Percentiles rank a stretch among this genome's conserved stretches.
Evolutionary conservation across 1,139 yeast species (phyloP).

Genomic region (Lodderomyces elongisporus): DNA sequence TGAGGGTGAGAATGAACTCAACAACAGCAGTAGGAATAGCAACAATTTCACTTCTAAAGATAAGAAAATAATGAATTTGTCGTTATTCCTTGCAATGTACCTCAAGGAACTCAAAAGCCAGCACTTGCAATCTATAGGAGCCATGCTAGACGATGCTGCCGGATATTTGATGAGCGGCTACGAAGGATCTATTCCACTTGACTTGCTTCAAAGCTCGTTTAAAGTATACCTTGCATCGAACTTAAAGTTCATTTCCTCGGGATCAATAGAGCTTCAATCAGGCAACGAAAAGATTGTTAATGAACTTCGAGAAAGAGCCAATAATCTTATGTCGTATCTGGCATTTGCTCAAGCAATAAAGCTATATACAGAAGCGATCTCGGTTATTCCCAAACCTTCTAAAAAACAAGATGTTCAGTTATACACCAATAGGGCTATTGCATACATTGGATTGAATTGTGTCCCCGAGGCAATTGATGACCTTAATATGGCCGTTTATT

Average conservation of each 20-base stretch:
- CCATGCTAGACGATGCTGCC: background rate
- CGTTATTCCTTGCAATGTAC: conserved; percentile 7
- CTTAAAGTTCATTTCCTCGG: background rate
- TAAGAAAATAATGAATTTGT: too few species aligned
- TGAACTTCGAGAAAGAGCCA: conserved; percentile 37
- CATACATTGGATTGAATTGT: conserved; percentile 41
- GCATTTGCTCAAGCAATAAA: conserved; percentile 41
- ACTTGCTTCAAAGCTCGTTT: conserved; percentile 1
- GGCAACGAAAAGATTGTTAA: conserved; percentile 10
- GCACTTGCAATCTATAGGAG: background rate
- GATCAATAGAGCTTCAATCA: background rate
- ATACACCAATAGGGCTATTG: conserved; percentile 38
- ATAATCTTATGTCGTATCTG: conserved; percentile 34
- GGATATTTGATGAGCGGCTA: background rate
- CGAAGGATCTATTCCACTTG: conserved; percentile 1
- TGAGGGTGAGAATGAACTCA: too few species aligned
- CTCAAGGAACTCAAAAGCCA: conserved; percentile 1
- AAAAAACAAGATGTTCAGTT: conserved; percentile 28
- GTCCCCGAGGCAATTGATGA: conserved; percentile 39
- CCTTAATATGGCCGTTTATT: conserved; percentile 28
- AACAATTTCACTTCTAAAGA: background rate
- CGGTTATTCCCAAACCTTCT: conserved; percentile 16
- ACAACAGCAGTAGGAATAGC: too few species aligned
- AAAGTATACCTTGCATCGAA: background rate
- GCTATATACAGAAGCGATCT: conserved; percentile 36